Evolutionary conservation across 148 eudicot species (phyloP).

Genomic region (Dysphania ambrosioides): DNA sequence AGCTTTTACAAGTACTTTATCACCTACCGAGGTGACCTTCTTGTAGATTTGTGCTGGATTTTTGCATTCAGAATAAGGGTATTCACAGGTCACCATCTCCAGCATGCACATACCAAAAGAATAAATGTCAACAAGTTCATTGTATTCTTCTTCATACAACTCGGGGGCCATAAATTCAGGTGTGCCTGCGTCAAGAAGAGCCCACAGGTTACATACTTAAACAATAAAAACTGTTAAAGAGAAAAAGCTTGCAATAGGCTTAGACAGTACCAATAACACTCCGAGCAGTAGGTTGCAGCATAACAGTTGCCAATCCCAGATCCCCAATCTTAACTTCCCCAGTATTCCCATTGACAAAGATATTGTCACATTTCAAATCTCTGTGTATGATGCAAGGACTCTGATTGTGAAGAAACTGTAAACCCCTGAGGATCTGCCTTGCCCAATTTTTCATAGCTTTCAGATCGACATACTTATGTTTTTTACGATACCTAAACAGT

Average conservation of each 20-base stretch:
- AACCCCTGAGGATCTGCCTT: slow-evolving; percentile 74
- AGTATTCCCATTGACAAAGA: slow-evolving; percentile 79
- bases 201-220: not conserved
- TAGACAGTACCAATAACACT: slow-evolving; percentile 63
- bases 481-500: slow-evolving; percentile 56
- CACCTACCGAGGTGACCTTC: slow-evolving; percentile 68
- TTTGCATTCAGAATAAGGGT: slow-evolving; percentile 75
- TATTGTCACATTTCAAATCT: slow-evolving; percentile 81
- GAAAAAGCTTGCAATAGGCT: not conserved
- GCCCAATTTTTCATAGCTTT: slow-evolving; percentile 87
- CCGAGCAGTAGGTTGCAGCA: slow-evolving; percentile 55
- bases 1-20: not conserved
- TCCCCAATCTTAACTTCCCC: slow-evolving; percentile 91
- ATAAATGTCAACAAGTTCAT: slow-evolving; percentile 80
- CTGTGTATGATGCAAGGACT: slow-evolving; percentile 74
- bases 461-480: slow-evolving; percentile 56
- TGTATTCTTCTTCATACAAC: slow-evolving; percentile 82
- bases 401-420: slow-evolving; percentile 65
- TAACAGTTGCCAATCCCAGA: slow-evolving; percentile 73
- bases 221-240: not conserved
- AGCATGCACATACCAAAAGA: slow-evolving; percentile 90
- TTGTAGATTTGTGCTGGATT: slow-evolving; percentile 67
- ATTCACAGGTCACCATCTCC: slow-evolving; percentile 77
- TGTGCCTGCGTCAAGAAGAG: slow-evolving; percentile 47
- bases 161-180: slow-evolving; percentile 98